phyloP scores from a whole-genome alignment of 2,329 filamentous ascomycete species.

The Nemania sp. region DNA sequence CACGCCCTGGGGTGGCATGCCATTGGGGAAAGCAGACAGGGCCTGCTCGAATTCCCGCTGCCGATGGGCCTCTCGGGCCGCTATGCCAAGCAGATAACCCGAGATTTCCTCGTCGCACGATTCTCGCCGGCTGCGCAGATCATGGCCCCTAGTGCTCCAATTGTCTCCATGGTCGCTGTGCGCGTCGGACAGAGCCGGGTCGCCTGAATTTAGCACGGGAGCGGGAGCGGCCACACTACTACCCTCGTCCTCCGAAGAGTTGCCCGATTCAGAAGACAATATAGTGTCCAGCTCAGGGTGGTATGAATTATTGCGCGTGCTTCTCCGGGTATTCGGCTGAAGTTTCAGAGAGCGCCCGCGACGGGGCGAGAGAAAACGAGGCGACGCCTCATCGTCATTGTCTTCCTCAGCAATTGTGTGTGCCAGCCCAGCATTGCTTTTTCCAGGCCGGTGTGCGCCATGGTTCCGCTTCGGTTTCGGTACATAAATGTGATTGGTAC shows the following conservation, averaged over 20 bases:
- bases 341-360: slow-evolving; percentile 56
- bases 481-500: slow-evolving; percentile 71
- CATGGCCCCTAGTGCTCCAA: slow-evolving; percentile 50
- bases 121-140: slow-evolving; percentile 68
- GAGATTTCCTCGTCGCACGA: slow-evolving; percentile 80
- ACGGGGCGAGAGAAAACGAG: slow-evolving; percentile 54
- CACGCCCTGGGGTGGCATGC: slow-evolving; percentile 75
- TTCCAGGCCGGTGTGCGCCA: slow-evolving; percentile 39
- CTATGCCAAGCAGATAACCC: slow-evolving; percentile 81
- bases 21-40: slow-evolving; percentile 79
- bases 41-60: slow-evolving; percentile 80
- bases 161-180: slow-evolving; percentile 51
- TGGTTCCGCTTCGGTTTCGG: slow-evolving; percentile 56
- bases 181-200: slow-evolving; percentile 41
- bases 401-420: slow-evolving; percentile 39
- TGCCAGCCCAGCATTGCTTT: slow-evolving; percentile 39
- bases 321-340: slow-evolving; percentile 56
- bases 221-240: slow-evolving; percentile 32
- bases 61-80: slow-evolving; percentile 82
- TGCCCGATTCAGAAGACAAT: slow-evolving; percentile 58
- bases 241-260: slow-evolving; percentile 52
- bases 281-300: slow-evolving; percentile 58
- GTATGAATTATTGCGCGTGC: slow-evolving; percentile 56
- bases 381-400: slow-evolving; percentile 48
- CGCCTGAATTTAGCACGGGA: slow-evolving; percentile 40